phyloP scores from a whole-genome alignment of 768 basidiomycete species.

The Naganishia randhawae region DNA sequence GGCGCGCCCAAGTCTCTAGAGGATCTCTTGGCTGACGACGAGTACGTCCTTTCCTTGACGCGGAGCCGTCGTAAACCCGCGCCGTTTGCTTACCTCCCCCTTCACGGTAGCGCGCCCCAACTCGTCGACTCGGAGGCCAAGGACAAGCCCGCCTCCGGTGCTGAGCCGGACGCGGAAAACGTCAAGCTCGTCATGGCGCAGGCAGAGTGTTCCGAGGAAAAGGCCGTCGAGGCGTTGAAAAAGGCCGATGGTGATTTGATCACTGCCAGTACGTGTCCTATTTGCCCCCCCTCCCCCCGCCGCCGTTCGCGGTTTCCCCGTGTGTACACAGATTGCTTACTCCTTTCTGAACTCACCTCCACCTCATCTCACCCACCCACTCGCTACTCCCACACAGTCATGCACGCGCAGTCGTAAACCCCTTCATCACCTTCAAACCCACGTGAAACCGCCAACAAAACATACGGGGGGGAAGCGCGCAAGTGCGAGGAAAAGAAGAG shows the following conservation, averaged over 20 bases:
- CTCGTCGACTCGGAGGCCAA: constrained; percentile 37
- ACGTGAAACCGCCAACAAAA: too few relatives aligned
- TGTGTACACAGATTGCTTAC: not conserved
- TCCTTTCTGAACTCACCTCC: not conserved
- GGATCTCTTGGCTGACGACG: constrained; percentile 43
- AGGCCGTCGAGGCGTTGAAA: constrained; percentile 84
- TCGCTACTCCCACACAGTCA: too few relatives aligned
- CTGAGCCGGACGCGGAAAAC: constrained; percentile 75
- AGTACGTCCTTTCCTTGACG: constrained; percentile 38
- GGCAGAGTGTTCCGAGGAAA: constrained; percentile 83
- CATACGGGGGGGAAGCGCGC: too few relatives aligned
- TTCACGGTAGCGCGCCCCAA: constrained; percentile 41
- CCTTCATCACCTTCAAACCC: too few relatives aligned
- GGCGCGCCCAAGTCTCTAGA: constrained; percentile 68
- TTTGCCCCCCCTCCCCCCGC: not conserved
- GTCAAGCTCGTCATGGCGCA: constrained; percentile 88
- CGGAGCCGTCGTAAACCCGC: not conserved
- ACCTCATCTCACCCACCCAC: too few relatives aligned
- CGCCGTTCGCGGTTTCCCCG: too few relatives aligned
- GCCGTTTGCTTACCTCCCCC: not conserved
- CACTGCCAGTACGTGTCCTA: constrained; percentile 94
- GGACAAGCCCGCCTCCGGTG: constrained; percentile 29
- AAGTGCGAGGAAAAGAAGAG: too few relatives aligned
- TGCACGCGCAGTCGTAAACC: constrained; percentile 23
- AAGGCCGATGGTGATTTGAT: constrained; percentile 90